Percentiles rank a stretch among this genome's conserved stretches.
Evolutionary conservation across 2,329 filamentous ascomycete species (phyloP).

Genomic region (Tolypocladium album): DNA sequence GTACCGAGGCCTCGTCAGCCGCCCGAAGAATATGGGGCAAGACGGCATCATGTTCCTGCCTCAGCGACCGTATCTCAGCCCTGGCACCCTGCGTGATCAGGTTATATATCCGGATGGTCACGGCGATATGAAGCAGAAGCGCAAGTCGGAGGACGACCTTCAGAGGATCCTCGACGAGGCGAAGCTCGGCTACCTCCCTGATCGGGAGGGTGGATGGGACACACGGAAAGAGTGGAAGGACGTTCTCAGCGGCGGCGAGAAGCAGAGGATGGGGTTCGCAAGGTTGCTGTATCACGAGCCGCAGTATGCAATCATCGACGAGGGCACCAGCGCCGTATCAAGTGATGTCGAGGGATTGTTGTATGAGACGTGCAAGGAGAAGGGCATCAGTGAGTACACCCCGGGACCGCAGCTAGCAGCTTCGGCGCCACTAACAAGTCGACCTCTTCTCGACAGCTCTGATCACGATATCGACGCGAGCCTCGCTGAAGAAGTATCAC

Average conservation of each 20-base stretch:
- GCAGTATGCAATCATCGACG: conserved; percentile 86
- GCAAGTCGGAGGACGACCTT: conserved; percentile 68
- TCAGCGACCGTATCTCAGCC: conserved; percentile 83
- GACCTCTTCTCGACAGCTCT: conserved; percentile 45
- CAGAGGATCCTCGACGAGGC: conserved; percentile 72
- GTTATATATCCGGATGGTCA: conserved; percentile 97
- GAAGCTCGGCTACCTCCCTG: conserved; percentile 76
- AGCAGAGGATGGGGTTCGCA: conserved; percentile 89
- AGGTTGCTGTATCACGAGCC: conserved; percentile 90
- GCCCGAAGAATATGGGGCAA: conserved; percentile 66
- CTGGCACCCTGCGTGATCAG: conserved; percentile 89
- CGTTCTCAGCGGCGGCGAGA: conserved; percentile 92
- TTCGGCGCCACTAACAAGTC: conserved; percentile 5
- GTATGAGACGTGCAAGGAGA: conserved; percentile 87
- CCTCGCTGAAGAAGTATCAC: conserved; percentile 91
- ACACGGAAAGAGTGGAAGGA: conserved; percentile 98
- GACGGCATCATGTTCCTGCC: conserved; percentile 99
- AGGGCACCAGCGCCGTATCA: conserved; percentile 88
- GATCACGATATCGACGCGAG: conserved; percentile 91
- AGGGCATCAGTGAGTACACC: conserved; percentile 69
- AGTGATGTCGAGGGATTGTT: conserved; percentile 89
- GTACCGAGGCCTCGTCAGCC: conserved; percentile 83
- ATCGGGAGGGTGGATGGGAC: conserved; percentile 93
- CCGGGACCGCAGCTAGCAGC: neutral
- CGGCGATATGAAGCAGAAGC: conserved; percentile 79